These are phyloP conservation scores for Dittrichia graveolens DNA, from an alignment of 129 eudicot genomes.

Conservation along the genomic window DNA sequence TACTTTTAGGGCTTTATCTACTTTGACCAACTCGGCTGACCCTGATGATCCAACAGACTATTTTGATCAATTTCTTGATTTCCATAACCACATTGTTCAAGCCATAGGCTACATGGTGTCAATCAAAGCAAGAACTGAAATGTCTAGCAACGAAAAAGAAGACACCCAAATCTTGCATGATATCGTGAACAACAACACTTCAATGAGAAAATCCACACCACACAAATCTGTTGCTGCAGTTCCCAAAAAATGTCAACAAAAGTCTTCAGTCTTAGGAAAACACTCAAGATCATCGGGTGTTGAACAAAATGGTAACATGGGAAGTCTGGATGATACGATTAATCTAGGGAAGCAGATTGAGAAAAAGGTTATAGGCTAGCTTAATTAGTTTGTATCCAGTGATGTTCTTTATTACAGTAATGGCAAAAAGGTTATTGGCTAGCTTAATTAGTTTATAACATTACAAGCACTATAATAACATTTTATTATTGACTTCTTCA, in stretches of 20 bases:
- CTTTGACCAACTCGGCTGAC: slow-evolving; percentile 70
- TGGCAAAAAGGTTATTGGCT: neutral
- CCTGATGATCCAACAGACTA: slow-evolving; percentile 66
- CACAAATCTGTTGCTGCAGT: slow-evolving; percentile 51
- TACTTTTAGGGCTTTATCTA: slow-evolving; percentile 59
- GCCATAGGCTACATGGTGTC: slow-evolving; percentile 79
- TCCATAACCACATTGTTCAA: slow-evolving; percentile 74
- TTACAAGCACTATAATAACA: too few species aligned
- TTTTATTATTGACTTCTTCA: too few species aligned
- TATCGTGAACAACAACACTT: slow-evolving; percentile 31
- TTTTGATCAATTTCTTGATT: slow-evolving; percentile 78
- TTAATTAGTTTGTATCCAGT: slow-evolving; percentile 1
- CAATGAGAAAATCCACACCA: slow-evolving; percentile 46
- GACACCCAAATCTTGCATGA: slow-evolving; percentile 43
- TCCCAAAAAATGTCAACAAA: slow-evolving; percentile 53
- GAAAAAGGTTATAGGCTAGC: too few species aligned
- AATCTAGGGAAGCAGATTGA: slow-evolving; percentile 78
- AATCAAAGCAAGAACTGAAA: slow-evolving; percentile 73
- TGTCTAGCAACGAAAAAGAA: slow-evolving; percentile 32
- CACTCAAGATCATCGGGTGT: slow-evolving; percentile 52
- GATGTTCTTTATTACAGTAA: neutral
- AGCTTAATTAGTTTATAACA: neutral
- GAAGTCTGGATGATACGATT: slow-evolving; percentile 48
- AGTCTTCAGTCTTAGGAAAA: slow-evolving; percentile 53
- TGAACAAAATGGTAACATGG: slow-evolving; percentile 34